phyloP scores from a whole-genome alignment of 2,329 filamentous ascomycete genomes.

The Lasiodiplodia sp. region DNA sequence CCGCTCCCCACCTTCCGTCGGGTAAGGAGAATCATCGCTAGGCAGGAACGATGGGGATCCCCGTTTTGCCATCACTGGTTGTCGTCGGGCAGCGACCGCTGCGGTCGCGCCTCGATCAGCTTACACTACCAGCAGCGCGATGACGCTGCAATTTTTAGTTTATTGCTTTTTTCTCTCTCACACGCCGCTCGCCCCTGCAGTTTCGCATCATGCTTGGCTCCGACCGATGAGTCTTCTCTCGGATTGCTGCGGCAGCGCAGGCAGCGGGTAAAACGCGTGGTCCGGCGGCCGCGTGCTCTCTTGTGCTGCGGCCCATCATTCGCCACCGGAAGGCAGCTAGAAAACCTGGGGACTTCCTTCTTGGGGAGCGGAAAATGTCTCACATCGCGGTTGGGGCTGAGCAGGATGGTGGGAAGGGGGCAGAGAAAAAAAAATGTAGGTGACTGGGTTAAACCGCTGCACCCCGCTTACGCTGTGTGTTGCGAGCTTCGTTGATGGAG shows the following conservation, averaged over 20 bases:
- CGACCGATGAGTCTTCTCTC: background rate
- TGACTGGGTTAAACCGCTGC: background rate
- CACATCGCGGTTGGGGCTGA: slow-evolving; percentile 1
- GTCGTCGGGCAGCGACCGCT: background rate
- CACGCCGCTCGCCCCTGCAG: background rate
- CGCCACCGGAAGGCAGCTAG: slow-evolving; percentile 18
- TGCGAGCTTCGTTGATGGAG: background rate
- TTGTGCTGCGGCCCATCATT: background rate
- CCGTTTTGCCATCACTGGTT: background rate
- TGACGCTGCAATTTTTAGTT: background rate
- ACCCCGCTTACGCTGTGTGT: background rate
- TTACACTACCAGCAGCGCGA: slow-evolving; percentile 1
- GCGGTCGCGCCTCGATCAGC: slow-evolving; percentile 5
- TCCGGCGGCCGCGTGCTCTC: background rate
- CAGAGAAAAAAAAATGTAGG: background rate
- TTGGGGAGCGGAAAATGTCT: slow-evolving; percentile 5
- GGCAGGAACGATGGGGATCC: background rate
- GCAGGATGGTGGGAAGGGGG: background rate
- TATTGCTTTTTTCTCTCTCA: background rate
- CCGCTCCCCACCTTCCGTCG: background rate
- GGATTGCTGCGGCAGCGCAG: background rate
- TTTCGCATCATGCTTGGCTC: background rate
- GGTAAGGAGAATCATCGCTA: background rate
- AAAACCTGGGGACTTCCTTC: background rate
- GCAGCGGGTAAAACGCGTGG: background rate